Conservation (phyloP, 2,329 filamentous ascomycete genomes). For the Monosporascus sp. region DNA sequence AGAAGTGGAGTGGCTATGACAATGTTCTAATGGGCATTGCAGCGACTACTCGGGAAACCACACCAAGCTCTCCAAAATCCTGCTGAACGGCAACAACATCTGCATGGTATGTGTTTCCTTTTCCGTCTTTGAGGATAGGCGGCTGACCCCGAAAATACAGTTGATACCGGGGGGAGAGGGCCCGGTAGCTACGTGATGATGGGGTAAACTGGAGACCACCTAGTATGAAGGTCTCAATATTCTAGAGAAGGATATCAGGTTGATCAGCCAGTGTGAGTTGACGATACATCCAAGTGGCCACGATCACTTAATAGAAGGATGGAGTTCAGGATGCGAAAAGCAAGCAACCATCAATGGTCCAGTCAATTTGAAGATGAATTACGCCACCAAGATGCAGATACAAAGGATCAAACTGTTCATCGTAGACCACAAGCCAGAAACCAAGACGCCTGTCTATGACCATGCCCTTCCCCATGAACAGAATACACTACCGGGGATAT, state of each 20-base stretch:
- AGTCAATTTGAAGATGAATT: background rate
- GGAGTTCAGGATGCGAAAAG: background rate
- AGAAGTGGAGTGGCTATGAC: too few species aligned
- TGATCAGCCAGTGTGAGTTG: background rate
- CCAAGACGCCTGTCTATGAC: slow-evolving; percentile 14
- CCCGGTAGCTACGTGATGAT: slow-evolving; percentile 38
- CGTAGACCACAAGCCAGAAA: background rate
- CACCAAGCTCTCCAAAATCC: slow-evolving; percentile 86
- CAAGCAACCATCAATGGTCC: background rate
- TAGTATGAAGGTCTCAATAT: background rate
- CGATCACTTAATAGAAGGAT: background rate
- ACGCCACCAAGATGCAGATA: background rate
- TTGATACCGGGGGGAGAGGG: slow-evolving; percentile 76
- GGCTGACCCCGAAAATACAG: slow-evolving; percentile 35
- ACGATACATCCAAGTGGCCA: background rate
- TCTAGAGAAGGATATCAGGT: background rate
- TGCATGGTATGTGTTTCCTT: slow-evolving; percentile 75
- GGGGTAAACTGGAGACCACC: background rate
- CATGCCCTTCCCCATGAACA: too few species aligned
- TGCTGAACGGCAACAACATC: slow-evolving; percentile 96
- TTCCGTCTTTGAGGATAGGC: background rate
- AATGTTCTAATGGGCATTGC: background rate
- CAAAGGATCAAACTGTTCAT: background rate
- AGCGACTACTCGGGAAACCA: slow-evolving; percentile 90
- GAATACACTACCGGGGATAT: too few species aligned